These are phyloP conservation scores for Cyanodermella asteris DNA, from an alignment of 2,329 filamentous ascomycete genomes.

Conservation along the genomic window DNA sequence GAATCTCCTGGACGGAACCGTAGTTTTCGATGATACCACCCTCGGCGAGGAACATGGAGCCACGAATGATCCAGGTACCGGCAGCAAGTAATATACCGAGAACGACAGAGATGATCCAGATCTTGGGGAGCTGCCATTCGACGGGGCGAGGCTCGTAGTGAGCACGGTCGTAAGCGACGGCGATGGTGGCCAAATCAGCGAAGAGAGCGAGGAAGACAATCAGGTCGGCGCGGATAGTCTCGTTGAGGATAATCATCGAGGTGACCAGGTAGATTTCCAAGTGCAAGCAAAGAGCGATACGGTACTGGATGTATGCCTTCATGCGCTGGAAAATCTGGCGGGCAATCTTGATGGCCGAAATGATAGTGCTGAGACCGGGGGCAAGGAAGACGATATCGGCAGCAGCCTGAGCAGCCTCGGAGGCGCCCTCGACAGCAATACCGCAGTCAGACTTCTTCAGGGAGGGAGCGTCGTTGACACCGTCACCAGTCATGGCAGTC, in stretches of 20 bases:
- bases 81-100: constrained; percentile 46
- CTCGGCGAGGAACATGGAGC: constrained; percentile 43
- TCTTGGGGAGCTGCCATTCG: constrained; percentile 64
- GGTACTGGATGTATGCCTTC: constrained; percentile 59
- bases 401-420: constrained; percentile 49
- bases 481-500: constrained; percentile 57
- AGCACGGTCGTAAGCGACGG: constrained; percentile 59
- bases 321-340: constrained; percentile 59
- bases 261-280: constrained; percentile 57
- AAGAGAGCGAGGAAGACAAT: constrained; percentile 64
- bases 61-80: constrained; percentile 53
- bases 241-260: constrained; percentile 61
- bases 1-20: constrained; percentile 51
- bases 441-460: constrained; percentile 55
- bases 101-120: constrained; percentile 53
- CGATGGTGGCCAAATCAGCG: constrained; percentile 58
- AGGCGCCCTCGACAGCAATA: constrained; percentile 51
- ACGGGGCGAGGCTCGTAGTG: constrained; percentile 54
- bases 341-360: constrained; percentile 51
- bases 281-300: constrained; percentile 53
- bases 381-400: constrained; percentile 57
- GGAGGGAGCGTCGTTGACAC: constrained; percentile 53
- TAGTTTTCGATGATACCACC: constrained; percentile 57
- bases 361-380: constrained; percentile 48
- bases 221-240: constrained; percentile 49